Percentiles rank a stretch among this genome's conserved stretches.
Evolutionary conservation across 2,329 filamentous ascomycete species (phyloP).

Genomic region (Bipolaris gigantea): DNA sequence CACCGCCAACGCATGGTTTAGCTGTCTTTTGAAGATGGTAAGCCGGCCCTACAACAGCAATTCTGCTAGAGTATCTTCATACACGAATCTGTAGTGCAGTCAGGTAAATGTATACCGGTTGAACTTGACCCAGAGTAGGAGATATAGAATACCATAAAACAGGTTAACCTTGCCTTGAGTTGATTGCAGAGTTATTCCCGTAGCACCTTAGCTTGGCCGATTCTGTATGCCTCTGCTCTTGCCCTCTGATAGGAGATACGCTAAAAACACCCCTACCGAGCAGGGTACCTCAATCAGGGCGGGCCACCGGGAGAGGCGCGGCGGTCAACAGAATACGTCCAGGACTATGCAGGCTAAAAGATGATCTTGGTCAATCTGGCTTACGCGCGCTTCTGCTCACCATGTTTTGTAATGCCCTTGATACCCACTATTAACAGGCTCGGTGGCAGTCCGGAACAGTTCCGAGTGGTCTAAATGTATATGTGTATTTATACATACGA

Average conservation of each 20-base stretch:
- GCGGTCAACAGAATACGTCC: not conserved
- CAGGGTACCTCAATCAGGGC: constrained; percentile 33
- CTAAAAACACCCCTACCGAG: constrained; percentile 21
- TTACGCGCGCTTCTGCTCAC: constrained; percentile 17
- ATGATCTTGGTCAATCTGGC: not conserved
- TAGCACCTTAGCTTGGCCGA: constrained; percentile 30
- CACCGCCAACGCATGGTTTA: constrained; percentile 25
- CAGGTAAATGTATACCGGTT: constrained; percentile 28
- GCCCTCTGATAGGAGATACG: constrained; percentile 30
- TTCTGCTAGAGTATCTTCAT: constrained; percentile 21
- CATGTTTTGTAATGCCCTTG: constrained; percentile 20
- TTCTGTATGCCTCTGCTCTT: constrained; percentile 31
- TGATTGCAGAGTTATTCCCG: constrained; percentile 32
- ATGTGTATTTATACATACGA: constrained; percentile 22
- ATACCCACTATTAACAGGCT: constrained; percentile 40
- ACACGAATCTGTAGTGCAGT: constrained; percentile 13
- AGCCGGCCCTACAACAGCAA: constrained; percentile 26
- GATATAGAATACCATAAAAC: constrained; percentile 31
- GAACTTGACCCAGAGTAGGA: constrained; percentile 38
- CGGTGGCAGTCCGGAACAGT: constrained; percentile 31
- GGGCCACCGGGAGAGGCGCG: constrained; percentile 20
- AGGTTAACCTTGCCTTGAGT: constrained; percentile 30
- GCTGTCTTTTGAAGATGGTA: constrained; percentile 32
- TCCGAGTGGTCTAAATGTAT: constrained; percentile 18
- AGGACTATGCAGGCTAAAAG: not conserved